Percentiles rank a stretch among this genome's conserved stretches.
phyloP scores from a whole-genome alignment of 2,329 filamentous ascomycete genomes.

The Talaromyces albobiverticillius region DNA sequence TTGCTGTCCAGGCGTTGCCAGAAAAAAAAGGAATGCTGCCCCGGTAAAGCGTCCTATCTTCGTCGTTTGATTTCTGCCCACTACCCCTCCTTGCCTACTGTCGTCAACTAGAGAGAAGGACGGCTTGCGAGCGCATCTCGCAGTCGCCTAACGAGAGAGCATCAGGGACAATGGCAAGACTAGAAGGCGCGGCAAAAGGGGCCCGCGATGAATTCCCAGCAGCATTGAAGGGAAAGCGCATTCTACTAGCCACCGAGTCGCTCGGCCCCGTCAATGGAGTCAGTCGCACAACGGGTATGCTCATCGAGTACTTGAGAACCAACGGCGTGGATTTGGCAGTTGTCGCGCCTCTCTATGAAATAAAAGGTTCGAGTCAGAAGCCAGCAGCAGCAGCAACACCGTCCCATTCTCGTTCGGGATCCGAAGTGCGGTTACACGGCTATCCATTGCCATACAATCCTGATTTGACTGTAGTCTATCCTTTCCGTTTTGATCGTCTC shows the following conservation, averaged over 20 bases:
- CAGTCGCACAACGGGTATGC: slow-evolving; percentile 66
- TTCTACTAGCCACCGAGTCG: slow-evolving; percentile 68
- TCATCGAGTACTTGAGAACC: slow-evolving; percentile 64
- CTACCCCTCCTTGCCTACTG: neutral
- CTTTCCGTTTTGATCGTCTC: slow-evolving; percentile 62
- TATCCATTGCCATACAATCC: slow-evolving; percentile 70
- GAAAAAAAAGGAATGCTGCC: no score
- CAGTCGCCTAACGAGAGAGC: neutral
- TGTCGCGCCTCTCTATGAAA: slow-evolving; percentile 57
- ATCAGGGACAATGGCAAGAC: neutral
- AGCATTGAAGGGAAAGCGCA: slow-evolving; percentile 57
- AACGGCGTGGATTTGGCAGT: slow-evolving; percentile 64
- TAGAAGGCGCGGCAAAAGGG: neutral
- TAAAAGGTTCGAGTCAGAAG: slow-evolving; percentile 43
- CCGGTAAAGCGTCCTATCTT: no score
- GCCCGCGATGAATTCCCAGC: slow-evolving; percentile 35
- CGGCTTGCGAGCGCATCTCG: slow-evolving; percentile 1
- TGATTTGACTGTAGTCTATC: slow-evolving; percentile 67
- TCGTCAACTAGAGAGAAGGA: neutral
- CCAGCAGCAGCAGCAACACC: slow-evolving; percentile 35
- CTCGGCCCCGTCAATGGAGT: slow-evolving; percentile 73
- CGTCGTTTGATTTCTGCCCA: neutral
- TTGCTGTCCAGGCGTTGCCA: no score
- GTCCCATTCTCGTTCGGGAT: slow-evolving; percentile 43
- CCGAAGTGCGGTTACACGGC: slow-evolving; percentile 47